Conservation (phyloP, 2,329 filamentous ascomycete genomes). For the Zymoseptoria ardabiliae region DNA sequence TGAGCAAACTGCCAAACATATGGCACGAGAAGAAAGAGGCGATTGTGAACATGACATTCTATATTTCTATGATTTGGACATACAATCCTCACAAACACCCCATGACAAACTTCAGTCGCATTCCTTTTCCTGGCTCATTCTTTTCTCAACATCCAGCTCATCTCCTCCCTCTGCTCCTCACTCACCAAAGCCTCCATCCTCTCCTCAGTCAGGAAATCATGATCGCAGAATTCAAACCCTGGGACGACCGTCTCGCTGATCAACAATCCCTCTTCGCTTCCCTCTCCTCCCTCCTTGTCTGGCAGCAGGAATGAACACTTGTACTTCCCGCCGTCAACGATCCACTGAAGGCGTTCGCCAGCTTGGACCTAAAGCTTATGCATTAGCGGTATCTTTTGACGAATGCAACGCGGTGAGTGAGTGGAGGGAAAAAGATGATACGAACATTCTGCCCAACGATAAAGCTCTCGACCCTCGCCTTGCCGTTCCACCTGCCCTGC, state of each 20-base stretch:
- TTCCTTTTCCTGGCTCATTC: background rate
- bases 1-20: background rate
- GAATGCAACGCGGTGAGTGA: background rate
- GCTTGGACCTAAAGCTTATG: background rate
- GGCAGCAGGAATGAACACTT: constrained; percentile 57
- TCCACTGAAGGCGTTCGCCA: constrained; percentile 49
- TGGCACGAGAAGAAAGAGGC: background rate
- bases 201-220: constrained; percentile 55
- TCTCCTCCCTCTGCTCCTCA: constrained; percentile 41
- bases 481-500: constrained; percentile 31
- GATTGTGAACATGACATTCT: background rate
- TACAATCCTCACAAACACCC: background rate
- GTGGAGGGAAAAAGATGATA: background rate
- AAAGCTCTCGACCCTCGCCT: constrained; percentile 55
- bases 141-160: constrained; percentile 39
- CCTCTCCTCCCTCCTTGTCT: constrained; percentile 32
- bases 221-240: constrained; percentile 60
- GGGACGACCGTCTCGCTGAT: constrained; percentile 63
- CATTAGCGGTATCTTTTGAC: background rate
- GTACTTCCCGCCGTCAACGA: constrained; percentile 61
- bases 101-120: background rate
- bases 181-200: constrained; percentile 48
- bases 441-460: constrained; percentile 53
- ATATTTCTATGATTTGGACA: background rate
- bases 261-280: constrained; percentile 46